Base-by-base conservation (phyloP, 768 basidiomycete species). In the Crucibulum laeve region DNA sequence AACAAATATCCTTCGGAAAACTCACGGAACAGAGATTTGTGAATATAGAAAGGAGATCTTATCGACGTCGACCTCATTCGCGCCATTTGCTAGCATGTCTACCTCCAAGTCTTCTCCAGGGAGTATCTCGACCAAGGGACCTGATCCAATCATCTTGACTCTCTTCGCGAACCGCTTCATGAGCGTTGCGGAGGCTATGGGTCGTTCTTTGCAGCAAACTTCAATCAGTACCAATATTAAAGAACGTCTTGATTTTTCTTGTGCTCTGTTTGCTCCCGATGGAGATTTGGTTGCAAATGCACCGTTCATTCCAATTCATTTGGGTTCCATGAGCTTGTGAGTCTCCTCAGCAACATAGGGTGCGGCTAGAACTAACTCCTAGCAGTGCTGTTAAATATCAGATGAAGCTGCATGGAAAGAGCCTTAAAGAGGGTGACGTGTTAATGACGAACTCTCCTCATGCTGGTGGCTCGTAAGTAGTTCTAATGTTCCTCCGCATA, bases 121-220 rank as follows among this genome's bases (percentile, higher is more conserved):
- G 15, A 28, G 32, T 18, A n/a, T n/a, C n/a, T n/a, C n/a, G n/a
- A 53, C 39, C 38, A 67, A 72, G 55, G 76, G 73, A 14, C 84
- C 89, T 8, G 92, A 95, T 59, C 88, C 91, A 0, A 90, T 94
- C 50, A 69, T 92, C 23, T 72, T 96, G 36, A 91, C 91, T 1
- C 79, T 98, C 40, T 97, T 96, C 54, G 89, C 91, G 8, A 94
- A 96, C 56, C 87, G 94, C 34, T 94, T 97, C 68, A 97, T 97
- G 94, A 89, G 89, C 54, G 90, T 97, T 15, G 92, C 92, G 6
- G 92, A 95, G 59, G 92, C 92, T 7, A 96, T 95, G 92, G 93
- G 92, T 7, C 74, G 88, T 38, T 88, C 88, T 0, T 69, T 94
- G 18, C 90, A 87, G 61, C 88, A 94, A 61, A 94, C 92, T 0